phyloP scores from a whole-genome alignment of 306 rosid species.

The Fragaria ananassa region DNA sequence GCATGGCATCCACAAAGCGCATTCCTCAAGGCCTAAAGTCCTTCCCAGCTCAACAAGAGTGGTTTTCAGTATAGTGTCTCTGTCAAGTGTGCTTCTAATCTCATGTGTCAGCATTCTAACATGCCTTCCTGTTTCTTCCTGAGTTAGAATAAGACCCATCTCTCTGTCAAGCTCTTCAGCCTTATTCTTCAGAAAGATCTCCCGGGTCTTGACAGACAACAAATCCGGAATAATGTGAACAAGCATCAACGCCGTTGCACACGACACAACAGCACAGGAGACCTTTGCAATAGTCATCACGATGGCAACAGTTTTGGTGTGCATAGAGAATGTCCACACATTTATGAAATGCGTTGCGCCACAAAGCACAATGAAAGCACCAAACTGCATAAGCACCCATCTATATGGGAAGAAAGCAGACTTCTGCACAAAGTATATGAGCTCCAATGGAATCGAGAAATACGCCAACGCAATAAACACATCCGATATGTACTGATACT shows the following conservation, averaged over 20 bases:
- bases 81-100: slow-evolving; percentile 85
- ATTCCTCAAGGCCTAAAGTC: slow-evolving; percentile 79
- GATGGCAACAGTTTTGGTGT: slow-evolving; percentile 72
- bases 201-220: slow-evolving; percentile 83
- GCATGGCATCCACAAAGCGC: slow-evolving; percentile 96
- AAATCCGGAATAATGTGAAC: slow-evolving; percentile 91
- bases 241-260: slow-evolving; percentile 91
- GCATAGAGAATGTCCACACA: slow-evolving; percentile 81
- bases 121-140: slow-evolving; percentile 90
- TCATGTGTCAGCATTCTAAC: slow-evolving; percentile 98
- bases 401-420: slow-evolving; percentile 86
- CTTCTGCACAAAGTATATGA: slow-evolving; percentile 81
- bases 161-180: slow-evolving; percentile 94
- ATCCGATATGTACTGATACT: slow-evolving; percentile 91
- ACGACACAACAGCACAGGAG: slow-evolving; percentile 81
- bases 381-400: slow-evolving; percentile 99
- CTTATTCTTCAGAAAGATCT: slow-evolving; percentile 60
- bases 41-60: slow-evolving; percentile 92
- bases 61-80: slow-evolving; percentile 82
- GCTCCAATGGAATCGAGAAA: slow-evolving; percentile 94
- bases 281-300: slow-evolving; percentile 76
- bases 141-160: slow-evolving; percentile 89
- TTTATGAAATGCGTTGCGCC: slow-evolving; percentile 93
- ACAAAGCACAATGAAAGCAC: slow-evolving; percentile 92
- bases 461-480: slow-evolving; percentile 79